Percentiles rank a stretch among this genome's conserved stretches.
Conservation (phyloP, 495 filamentous ascomycete species). For the Aspergillus homomorphus region DNA sequence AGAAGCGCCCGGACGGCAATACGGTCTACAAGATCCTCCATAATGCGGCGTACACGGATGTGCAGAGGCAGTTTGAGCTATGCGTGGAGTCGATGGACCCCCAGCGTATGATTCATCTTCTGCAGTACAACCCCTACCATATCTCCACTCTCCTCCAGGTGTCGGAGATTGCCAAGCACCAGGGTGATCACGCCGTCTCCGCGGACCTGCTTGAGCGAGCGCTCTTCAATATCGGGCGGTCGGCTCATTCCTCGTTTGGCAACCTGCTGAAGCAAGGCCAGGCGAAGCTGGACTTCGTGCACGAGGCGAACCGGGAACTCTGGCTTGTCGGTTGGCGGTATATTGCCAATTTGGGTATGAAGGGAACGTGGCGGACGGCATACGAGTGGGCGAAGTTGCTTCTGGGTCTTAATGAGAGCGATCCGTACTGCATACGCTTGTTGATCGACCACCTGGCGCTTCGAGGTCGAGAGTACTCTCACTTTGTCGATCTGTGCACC, state of each 20-base stretch:
- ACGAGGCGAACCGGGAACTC: conserved; percentile 86
- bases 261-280: conserved; percentile 72
- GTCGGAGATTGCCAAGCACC: conserved; percentile 85
- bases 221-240: conserved; percentile 87
- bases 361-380: conserved; percentile 90
- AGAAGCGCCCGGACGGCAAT: conserved; percentile 48
- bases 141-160: conserved; percentile 91
- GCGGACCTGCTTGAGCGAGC: conserved; percentile 89
- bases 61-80: conserved; percentile 72
- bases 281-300: conserved; percentile 71
- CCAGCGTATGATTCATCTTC: conserved; percentile 60
- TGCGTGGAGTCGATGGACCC: conserved; percentile 82
- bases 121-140: conserved; percentile 80
- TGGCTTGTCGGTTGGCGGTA: conserved; percentile 90
- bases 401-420: conserved; percentile 68
- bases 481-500: conserved; percentile 68
- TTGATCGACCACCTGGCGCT: conserved; percentile 81
- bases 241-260: conserved; percentile 74
- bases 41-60: conserved; percentile 66
- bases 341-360: conserved; percentile 74
- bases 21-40: conserved; percentile 69
- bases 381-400: conserved; percentile 91
- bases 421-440: conserved; percentile 79
- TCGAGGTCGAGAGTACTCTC: conserved; percentile 69
- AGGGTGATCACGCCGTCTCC: conserved; percentile 78